Evolutionary conservation across 78 protist genomes (phyloP), one percentile per base, ranked within the genome.

Genomic region (Blattamonas nauphoetae): DNA sequence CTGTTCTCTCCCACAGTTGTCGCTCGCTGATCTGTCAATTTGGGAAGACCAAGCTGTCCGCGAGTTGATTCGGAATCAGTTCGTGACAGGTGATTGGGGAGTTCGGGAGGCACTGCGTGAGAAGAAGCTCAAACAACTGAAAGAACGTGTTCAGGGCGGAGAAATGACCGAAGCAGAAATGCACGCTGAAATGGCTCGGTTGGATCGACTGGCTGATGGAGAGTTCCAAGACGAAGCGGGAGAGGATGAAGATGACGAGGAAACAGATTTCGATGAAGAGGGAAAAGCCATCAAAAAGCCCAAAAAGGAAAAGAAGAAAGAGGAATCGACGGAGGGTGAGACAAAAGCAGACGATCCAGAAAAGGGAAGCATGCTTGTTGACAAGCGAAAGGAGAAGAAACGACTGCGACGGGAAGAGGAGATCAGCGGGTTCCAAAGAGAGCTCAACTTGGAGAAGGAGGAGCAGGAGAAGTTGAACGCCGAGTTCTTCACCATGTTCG

Each of bases 31-130:
- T 55, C 11, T 55, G 71, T 11, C 71, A 21, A 55, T 55, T 21
- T 55, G 71, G 71, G 21, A 29, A 21, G 71, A 55, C 71, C 38
- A 11, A 55, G 71, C 11, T 55, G 32, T 45, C 78, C 43, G 2
- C 77, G 91, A 44, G 89, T 11, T 29, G 44, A 42, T 91, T 45
- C 77, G 92, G 80, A 80, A 88, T 64, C 81, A 43, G 45, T 93
- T 93, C 42, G 95, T 93, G 45, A 93, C 93, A 29, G 94, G 91
- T 55, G 84, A 41, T 1, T 91, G 94, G 94, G 36, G 1, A 83
- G 90, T 45, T 21, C 87, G 55, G 3, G 89, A 82, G 77, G 88
- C 45, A 81, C 90, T 34, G 35, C 1, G 1, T 42, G 45, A 0
- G 34, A 36, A 3, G 88, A 78, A 6, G 90, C 78, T 1, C 29